Evolutionary conservation across 495 filamentous ascomycete species (phyloP), one percentile per base, ranked within the genome.

Genomic region (Neurospora tetraspora): DNA sequence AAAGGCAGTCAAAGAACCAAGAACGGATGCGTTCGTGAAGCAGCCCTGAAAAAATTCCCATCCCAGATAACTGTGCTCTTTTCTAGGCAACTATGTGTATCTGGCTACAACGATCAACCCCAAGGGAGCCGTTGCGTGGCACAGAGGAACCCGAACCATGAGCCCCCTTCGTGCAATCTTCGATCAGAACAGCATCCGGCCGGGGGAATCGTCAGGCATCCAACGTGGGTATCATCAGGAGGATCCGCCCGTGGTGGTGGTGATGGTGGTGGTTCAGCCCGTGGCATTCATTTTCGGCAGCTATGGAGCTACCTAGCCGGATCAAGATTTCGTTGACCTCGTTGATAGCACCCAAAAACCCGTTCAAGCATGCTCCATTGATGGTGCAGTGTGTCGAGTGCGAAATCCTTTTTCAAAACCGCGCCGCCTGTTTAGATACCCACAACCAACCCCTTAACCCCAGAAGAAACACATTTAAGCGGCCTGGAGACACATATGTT

Each of bases 331-430:
- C 76, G 70, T 81, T 76, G 78, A 77, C 76, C 77, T 79, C 76
- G 75, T 79, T 61, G 73, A 75, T 76, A 80, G 78, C 80, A 80
- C 78, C 77, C 77, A 75, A 73, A 65, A 80, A 79, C 74, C 78
- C 77, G 42, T 71, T 71, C 80, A 81, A 79, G 77, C 80, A 80
- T 73, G 73, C 78, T 74, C 77, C 79, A 75, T 77, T 74, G 78
- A 79, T 78, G 76, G 80, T 81, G 79, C 78, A 80, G 74, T 77
- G 78, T 74, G 72, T 77, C 71, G 78, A 76, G 77, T 79, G 78
- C 72, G 76, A 80, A 79, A 80, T 76, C 71, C 72, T 80, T 78
- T 71, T 77, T 76, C 72, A 76, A 74, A 75, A 73, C 79, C 79
- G 77, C 78, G 78, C 79, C 76, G 76, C 74, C 76, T 73, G 77